Evolutionary conservation across 2,329 filamentous ascomycete species (phyloP).

Genomic region (Fusarium pininemorale): DNA sequence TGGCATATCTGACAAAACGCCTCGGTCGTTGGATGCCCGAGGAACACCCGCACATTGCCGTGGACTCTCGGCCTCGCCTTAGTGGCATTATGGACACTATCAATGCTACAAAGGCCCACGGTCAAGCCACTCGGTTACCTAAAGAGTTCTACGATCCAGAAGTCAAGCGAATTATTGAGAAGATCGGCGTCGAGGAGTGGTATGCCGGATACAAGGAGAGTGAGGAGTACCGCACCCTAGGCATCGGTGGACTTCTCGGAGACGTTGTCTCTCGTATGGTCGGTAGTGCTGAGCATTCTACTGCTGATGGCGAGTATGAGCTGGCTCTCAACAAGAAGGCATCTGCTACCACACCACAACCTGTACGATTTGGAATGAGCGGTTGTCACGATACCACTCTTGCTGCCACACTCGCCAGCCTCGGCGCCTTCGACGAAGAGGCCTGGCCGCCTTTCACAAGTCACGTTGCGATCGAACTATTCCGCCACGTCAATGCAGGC

Average conservation of each 20-base stretch:
- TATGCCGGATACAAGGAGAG: slow-evolving; percentile 87
- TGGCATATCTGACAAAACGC: slow-evolving; percentile 81
- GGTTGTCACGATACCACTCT: slow-evolving; percentile 96
- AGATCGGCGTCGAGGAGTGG: slow-evolving; percentile 91
- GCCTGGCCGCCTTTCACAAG: slow-evolving; percentile 94
- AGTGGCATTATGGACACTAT: slow-evolving; percentile 95
- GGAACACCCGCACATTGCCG: slow-evolving; percentile 72
- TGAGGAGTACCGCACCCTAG: slow-evolving; percentile 85
- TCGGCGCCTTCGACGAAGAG: slow-evolving; percentile 78
- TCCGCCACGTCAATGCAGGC: slow-evolving; percentile 63
- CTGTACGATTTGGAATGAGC: slow-evolving; percentile 78
- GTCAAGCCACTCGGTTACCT: slow-evolving; percentile 78
- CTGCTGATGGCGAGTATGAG: slow-evolving; percentile 63
- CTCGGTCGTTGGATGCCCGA: slow-evolving; percentile 89
- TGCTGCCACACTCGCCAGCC: slow-evolving; percentile 77
- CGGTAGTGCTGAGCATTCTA: slow-evolving; percentile 65
- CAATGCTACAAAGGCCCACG: slow-evolving; percentile 86
- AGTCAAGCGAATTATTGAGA: slow-evolving; percentile 73
- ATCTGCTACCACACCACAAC: slow-evolving; percentile 46
- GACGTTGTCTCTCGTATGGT: slow-evolving; percentile 84
- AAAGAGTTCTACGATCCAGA: slow-evolving; percentile 86
- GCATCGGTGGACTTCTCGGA: slow-evolving; percentile 85
- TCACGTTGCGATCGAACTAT: slow-evolving; percentile 90
- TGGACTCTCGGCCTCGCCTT: slow-evolving; percentile 84
- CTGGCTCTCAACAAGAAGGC: slow-evolving; percentile 48